These are phyloP conservation scores for Vaccinium corymbosum DNA, from an alignment of 148 eudicot species.

Conservation along the genomic window DNA sequence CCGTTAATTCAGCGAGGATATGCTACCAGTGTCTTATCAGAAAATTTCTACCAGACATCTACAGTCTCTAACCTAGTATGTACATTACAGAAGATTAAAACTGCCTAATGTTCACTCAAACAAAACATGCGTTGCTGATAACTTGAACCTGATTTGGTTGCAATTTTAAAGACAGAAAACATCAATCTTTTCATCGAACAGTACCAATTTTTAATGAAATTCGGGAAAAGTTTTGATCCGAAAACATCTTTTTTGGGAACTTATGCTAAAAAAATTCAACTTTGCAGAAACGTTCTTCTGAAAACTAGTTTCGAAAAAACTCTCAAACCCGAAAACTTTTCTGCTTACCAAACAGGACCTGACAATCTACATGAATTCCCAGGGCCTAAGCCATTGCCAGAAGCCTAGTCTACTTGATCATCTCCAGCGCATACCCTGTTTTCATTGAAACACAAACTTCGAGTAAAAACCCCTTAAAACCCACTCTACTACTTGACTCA, in stretches of 20 bases:
- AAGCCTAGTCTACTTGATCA: not conserved
- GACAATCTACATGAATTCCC: not conserved
- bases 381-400: not conserved
- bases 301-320: not conserved
- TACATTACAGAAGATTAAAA: constrained; percentile 5
- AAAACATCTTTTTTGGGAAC: not conserved
- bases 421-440: no score
- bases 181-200: not conserved
- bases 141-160: not conserved
- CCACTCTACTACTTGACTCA: no score
- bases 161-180: not conserved
- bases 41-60: not conserved
- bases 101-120: not conserved
- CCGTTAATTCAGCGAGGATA: not conserved
- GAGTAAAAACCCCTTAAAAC: no score
- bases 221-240: not conserved
- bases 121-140: not conserved
- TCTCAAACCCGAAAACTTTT: not conserved
- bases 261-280: not conserved
- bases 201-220: not conserved
- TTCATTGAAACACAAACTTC: no score
- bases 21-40: not conserved
- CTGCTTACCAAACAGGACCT: not conserved
- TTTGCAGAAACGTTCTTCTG: not conserved
- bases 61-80: not conserved